phyloP scores from a whole-genome alignment of 495 filamentous ascomycete species.

The Aspergillus taichungensis region DNA sequence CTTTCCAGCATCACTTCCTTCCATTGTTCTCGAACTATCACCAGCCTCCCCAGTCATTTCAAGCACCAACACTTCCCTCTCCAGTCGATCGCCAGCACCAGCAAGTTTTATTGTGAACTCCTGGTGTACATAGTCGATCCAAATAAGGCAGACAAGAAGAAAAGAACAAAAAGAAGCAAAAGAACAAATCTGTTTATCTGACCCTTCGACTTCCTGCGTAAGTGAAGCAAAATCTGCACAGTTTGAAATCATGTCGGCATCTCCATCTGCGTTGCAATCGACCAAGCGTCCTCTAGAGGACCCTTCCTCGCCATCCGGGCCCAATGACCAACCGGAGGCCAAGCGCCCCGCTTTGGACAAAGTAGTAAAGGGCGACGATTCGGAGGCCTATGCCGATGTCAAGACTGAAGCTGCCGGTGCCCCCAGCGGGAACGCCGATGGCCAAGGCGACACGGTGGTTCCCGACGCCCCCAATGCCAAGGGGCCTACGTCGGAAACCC shows the following conservation, averaged over 20 bases:
- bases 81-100: slow-evolving; percentile 54
- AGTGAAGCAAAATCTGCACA: slow-evolving; percentile 32
- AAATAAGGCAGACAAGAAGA: slow-evolving; percentile 39
- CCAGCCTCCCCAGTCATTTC: slow-evolving; percentile 26
- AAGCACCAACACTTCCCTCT: slow-evolving; percentile 37
- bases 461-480: slow-evolving; percentile 60
- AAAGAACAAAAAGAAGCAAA: slow-evolving; percentile 31
- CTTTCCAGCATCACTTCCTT: slow-evolving; percentile 22
- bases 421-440: slow-evolving; percentile 27
- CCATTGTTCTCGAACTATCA: slow-evolving; percentile 23
- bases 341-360: slow-evolving; percentile 96
- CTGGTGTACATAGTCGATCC: slow-evolving; percentile 81
- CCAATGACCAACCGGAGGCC: slow-evolving; percentile 87
- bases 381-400: slow-evolving; percentile 39
- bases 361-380: slow-evolving; percentile 55
- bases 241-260: slow-evolving; percentile 48
- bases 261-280: slow-evolving; percentile 53
- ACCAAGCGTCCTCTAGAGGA: slow-evolving; percentile 96
- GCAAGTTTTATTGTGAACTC: slow-evolving; percentile 85
- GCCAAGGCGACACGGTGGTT: slow-evolving; percentile 59
- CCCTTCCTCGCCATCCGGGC: slow-evolving; percentile 84
- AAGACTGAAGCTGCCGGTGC: slow-evolving; percentile 48
- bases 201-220: slow-evolving; percentile 33
- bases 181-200: slow-evolving; percentile 29
- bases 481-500: slow-evolving; percentile 36